These are phyloP conservation scores for Penicillium canescens DNA, from an alignment of 495 filamentous ascomycete genomes.

Conservation along the genomic window DNA sequence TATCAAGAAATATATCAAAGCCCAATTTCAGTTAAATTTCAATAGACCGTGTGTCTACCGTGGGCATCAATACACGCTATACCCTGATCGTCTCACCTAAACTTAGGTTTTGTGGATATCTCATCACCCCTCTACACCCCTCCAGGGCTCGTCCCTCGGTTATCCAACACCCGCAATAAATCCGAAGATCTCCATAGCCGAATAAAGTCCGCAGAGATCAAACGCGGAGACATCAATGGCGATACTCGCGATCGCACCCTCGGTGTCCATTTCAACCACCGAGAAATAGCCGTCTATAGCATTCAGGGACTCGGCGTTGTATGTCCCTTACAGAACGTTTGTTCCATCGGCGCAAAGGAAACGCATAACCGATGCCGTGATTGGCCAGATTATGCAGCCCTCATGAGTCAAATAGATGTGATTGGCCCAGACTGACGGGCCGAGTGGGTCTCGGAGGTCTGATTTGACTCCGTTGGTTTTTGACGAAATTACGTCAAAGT, in stretches of 20 bases:
- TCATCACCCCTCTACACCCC: neutral
- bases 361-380: slow-evolving; percentile 37
- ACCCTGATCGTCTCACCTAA: too few species aligned
- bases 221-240: neutral
- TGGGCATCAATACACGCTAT: too few species aligned
- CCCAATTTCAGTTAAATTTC: too few species aligned
- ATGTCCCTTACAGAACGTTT: slow-evolving; percentile 5
- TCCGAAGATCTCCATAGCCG: slow-evolving; percentile 22
- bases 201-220: neutral
- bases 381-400: slow-evolving; percentile 21
- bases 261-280: slow-evolving; percentile 20
- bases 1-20: too few species aligned
- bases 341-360: slow-evolving; percentile 9
- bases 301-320: too few species aligned
- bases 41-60: too few species aligned
- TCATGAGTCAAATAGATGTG: neutral
- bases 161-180: slow-evolving; percentile 21
- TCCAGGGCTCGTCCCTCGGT: slow-evolving; percentile 14
- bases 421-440: slow-evolving; percentile 20
- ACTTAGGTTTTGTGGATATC: slow-evolving; percentile 1
- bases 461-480: slow-evolving; percentile 41
- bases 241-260: neutral
- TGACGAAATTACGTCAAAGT: slow-evolving; percentile 31
- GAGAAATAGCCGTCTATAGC: neutral
- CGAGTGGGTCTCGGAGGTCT: slow-evolving; percentile 36